Conservation (phyloP, 441 rosid species). For the Aquilaria agallochum region DNA sequence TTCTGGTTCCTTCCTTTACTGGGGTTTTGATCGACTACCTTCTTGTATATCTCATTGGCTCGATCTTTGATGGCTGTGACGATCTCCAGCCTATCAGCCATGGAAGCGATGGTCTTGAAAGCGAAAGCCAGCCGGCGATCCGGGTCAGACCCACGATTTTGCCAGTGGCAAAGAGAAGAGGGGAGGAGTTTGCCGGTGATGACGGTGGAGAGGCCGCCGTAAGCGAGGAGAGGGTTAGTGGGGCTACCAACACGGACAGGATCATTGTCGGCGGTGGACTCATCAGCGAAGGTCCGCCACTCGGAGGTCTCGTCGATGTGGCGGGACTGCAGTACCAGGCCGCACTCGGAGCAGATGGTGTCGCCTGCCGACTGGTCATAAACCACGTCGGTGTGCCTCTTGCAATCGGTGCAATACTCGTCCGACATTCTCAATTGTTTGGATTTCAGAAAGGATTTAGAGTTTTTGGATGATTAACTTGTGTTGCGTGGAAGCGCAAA, state of each 20-base stretch:
- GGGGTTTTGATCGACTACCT: conserved; percentile 43
- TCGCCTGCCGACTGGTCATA: not conserved
- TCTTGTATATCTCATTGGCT: conserved; percentile 44
- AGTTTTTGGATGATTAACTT: no score
- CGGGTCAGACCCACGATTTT: conserved; percentile 21
- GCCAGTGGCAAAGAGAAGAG: conserved; percentile 1
- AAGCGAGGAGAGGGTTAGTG: conserved; percentile 19
- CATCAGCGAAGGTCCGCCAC: conserved; percentile 26
- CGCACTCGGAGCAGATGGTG: conserved; percentile 13
- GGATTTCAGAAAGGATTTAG: no score
- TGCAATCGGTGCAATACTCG: not conserved
- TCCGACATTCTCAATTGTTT: not conserved
- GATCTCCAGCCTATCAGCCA: conserved; percentile 50
- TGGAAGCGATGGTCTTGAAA: conserved; percentile 31
- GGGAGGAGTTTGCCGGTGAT: conserved; percentile 16
- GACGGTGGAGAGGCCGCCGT: conserved; percentile 22
- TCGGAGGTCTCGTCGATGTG: conserved; percentile 22
- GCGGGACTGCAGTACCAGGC: not conserved
- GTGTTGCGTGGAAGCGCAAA: no score
- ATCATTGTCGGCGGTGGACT: conserved; percentile 18
- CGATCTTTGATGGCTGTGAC: conserved; percentile 40
- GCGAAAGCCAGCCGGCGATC: conserved; percentile 35
- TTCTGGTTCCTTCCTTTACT: conserved; percentile 35
- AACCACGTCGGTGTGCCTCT: not conserved
- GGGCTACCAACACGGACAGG: conserved; percentile 29